Evolutionary conservation across 2,329 filamentous ascomycete species (phyloP).

Genomic region (Xylaria sp.): DNA sequence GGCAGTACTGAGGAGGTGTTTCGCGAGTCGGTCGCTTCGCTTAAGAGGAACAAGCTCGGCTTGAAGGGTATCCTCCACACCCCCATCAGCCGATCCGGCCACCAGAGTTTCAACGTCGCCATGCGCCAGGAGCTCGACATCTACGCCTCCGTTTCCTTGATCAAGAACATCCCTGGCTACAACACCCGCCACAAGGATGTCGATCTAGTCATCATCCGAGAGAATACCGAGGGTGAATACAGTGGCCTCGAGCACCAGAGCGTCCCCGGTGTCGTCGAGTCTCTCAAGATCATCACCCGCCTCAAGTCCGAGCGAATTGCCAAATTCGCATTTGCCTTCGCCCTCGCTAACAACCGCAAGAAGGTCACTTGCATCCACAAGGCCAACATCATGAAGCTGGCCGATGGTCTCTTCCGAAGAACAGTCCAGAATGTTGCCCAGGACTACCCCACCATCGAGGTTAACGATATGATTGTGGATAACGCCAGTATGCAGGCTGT

Average conservation of each 20-base stretch:
- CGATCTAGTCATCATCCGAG: constrained; percentile 98
- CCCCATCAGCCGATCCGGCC: constrained; percentile 93
- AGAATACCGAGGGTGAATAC: constrained; percentile 99
- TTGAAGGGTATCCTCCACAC: constrained; percentile 99
- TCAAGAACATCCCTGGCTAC: constrained; percentile 99
- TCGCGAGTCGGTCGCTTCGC: constrained; percentile 91
- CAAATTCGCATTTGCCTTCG: constrained; percentile 98
- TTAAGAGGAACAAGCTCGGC: constrained; percentile 98
- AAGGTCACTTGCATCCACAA: constrained; percentile 99
- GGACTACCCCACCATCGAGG: constrained; percentile 95
- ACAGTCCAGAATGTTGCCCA: constrained; percentile 94
- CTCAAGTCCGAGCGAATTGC: constrained; percentile 99
- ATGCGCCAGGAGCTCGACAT: constrained; percentile 99
- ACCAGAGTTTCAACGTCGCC: constrained; percentile 99
- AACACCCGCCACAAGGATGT: constrained; percentile 96
- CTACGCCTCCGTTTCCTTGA: constrained; percentile 95
- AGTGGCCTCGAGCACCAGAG: constrained; percentile 99
- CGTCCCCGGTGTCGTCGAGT: constrained; percentile 95
- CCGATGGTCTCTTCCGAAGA: constrained; percentile 97
- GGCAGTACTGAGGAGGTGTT: constrained; percentile 95
- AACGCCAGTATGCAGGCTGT: constrained; percentile 99
- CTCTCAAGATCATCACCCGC: constrained; percentile 99
- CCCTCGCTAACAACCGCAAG: constrained; percentile 97
- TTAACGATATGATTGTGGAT: constrained; percentile 99
- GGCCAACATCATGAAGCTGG: constrained; percentile 99